phyloP scores from a whole-genome alignment of 495 filamentous ascomycete species.

The Penicillium goetzii region DNA sequence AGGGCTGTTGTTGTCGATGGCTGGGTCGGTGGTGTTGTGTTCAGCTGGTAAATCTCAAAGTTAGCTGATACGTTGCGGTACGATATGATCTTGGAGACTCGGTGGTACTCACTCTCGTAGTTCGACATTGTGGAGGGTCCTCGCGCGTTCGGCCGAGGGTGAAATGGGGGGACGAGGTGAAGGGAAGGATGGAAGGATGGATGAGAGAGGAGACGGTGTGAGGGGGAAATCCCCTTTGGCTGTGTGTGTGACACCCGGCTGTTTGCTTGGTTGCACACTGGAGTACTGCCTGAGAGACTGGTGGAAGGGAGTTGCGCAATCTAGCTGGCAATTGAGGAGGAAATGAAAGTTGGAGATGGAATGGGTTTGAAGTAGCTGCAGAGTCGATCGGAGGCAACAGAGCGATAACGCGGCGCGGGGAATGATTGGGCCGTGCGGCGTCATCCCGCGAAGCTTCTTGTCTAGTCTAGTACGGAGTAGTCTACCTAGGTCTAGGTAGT shows the following conservation, averaged over 20 bases:
- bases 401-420: constrained; percentile 35
- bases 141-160: constrained; percentile 11
- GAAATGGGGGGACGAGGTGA: constrained; percentile 8
- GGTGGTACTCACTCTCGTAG: constrained; percentile 53
- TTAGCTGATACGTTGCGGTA: constrained; percentile 1
- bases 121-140: constrained; percentile 51
- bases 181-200: background rate
- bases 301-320: background rate
- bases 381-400: constrained; percentile 26
- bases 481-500: too few relatives aligned
- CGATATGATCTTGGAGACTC: background rate
- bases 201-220: constrained; percentile 8
- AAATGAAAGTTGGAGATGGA: background rate
- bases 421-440: constrained; percentile 20
- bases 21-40: constrained; percentile 66
- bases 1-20: constrained; percentile 33
- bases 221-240: constrained; percentile 23
- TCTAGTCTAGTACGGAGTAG: too few relatives aligned
- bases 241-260: constrained; percentile 27
- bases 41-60: constrained; percentile 61
- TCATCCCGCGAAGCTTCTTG: background rate
- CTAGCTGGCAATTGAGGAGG: background rate
- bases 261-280: constrained; percentile 15
- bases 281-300: background rate
- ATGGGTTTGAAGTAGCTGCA: background rate